Evolutionary conservation across 2,329 filamentous ascomycete genomes (phyloP).

Genomic region (Pseudogymnoascus sp.): DNA sequence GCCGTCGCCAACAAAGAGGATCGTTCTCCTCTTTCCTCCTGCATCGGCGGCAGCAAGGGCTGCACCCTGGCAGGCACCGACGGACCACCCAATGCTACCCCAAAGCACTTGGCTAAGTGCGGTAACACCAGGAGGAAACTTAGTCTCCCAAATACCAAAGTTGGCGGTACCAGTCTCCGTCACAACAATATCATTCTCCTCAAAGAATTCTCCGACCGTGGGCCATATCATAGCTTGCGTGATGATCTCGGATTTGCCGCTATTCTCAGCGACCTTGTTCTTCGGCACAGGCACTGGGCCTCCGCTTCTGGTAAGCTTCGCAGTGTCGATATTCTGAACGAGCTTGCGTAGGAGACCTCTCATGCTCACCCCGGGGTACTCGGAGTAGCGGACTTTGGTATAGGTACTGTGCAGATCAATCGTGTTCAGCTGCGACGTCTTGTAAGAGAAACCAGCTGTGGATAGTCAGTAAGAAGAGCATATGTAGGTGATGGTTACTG

Average conservation of each 20-base stretch:
- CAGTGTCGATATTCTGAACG: conserved; percentile 49
- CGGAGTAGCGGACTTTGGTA: conserved; percentile 67
- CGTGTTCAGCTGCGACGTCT: conserved; percentile 66
- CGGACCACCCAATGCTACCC: conserved; percentile 60
- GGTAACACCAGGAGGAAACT: conserved; percentile 69
- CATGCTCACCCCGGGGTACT: conserved; percentile 73
- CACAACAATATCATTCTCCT: conserved; percentile 67
- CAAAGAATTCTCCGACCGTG: conserved; percentile 63
- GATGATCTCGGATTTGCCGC: conserved; percentile 41
- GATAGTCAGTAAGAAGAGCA: background rate
- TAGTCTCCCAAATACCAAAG: conserved; percentile 81
- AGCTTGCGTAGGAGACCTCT: conserved; percentile 69
- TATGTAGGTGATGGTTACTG: background rate
- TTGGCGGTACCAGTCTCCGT: conserved; percentile 85
- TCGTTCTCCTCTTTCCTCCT: conserved; percentile 48
- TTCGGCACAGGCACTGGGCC: conserved; percentile 46
- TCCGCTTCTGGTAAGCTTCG: conserved; percentile 38
- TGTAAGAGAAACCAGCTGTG: conserved; percentile 71
- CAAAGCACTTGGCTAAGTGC: conserved; percentile 74
- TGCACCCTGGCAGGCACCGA: conserved; percentile 58
- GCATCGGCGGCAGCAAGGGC: conserved; percentile 67
- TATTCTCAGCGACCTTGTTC: conserved; percentile 42
- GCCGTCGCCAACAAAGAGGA: conserved; percentile 85
- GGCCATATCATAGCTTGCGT: conserved; percentile 74
- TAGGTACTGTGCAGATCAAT: conserved; percentile 75